These are phyloP conservation scores for Punctularia strigosozonata DNA, from an alignment of 768 basidiomycete species.

Conservation along the genomic window DNA sequence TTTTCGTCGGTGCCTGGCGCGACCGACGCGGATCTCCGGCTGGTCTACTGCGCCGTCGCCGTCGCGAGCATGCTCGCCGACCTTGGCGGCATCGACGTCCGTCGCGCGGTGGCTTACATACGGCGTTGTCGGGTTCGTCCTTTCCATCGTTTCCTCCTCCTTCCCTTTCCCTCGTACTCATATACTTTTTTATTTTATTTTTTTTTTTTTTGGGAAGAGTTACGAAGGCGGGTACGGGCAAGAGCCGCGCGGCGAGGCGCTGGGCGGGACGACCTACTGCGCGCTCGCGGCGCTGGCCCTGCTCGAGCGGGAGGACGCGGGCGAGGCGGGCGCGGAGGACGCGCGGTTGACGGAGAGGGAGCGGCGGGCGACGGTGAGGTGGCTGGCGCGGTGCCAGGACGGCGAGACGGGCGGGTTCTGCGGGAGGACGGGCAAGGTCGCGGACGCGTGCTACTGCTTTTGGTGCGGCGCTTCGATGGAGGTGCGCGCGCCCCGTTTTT, in stretches of 20 bases:
- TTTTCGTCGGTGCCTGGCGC: slow-evolving; percentile 62
- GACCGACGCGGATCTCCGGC: slow-evolving; percentile 70
- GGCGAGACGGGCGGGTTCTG: slow-evolving; percentile 60
- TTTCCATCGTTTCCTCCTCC: neutral
- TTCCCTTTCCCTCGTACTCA: neutral
- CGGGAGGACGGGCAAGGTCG: slow-evolving; percentile 78
- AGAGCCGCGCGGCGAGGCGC: slow-evolving; percentile 64
- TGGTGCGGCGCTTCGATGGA: slow-evolving; percentile 81
- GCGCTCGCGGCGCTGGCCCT: slow-evolving; percentile 68
- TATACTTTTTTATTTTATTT: slow-evolving; percentile 3
- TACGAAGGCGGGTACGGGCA: slow-evolving; percentile 94
- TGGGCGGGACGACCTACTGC: slow-evolving; percentile 92
- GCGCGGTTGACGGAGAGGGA: slow-evolving; percentile 23
- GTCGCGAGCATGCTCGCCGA: slow-evolving; percentile 70
- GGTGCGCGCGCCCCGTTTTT: slow-evolving; percentile 29
- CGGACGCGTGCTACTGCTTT: slow-evolving; percentile 94
- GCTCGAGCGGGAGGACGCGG: too few relatives aligned
- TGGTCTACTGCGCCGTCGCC: slow-evolving; percentile 80
- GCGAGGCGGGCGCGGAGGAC: too few relatives aligned
- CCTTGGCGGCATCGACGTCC: slow-evolving; percentile 63
- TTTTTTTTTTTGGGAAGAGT: slow-evolving; percentile 33
- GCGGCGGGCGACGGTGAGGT: slow-evolving; percentile 48
- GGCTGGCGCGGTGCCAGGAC: slow-evolving; percentile 72
- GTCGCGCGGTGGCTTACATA: slow-evolving; percentile 52
- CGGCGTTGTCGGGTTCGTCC: slow-evolving; percentile 54